Conservation (phyloP, 306 rosid species). For the Oxytropis ochrocephala region DNA sequence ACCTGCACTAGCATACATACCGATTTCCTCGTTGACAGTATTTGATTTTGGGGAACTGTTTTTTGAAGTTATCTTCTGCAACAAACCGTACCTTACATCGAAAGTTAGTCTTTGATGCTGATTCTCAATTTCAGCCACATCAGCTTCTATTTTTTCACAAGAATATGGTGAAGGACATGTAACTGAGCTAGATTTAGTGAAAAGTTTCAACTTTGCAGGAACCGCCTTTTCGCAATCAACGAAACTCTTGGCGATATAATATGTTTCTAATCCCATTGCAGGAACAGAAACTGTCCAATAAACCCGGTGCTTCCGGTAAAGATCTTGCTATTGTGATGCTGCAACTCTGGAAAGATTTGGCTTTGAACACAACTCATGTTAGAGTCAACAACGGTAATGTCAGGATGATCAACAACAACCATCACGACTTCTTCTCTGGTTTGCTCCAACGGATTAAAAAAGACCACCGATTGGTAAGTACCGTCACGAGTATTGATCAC, state of each 20-base stretch:
- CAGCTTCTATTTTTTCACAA: constrained; percentile 48
- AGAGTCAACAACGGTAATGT: constrained; percentile 66
- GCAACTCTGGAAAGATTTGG: constrained; percentile 85
- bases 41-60: constrained; percentile 28
- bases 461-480: constrained; percentile 53
- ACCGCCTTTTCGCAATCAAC: constrained; percentile 65
- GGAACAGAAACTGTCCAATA: constrained; percentile 82
- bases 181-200: constrained; percentile 44
- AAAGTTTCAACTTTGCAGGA: constrained; percentile 62
- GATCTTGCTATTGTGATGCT: constrained; percentile 54
- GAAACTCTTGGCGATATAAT: constrained; percentile 59
- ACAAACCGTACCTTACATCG: constrained; percentile 57
- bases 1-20: constrained; percentile 68
- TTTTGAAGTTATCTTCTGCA: constrained; percentile 58
- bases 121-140: constrained; percentile 63
- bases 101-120: constrained; percentile 68
- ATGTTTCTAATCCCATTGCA: constrained; percentile 82
- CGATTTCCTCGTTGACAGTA: constrained; percentile 76
- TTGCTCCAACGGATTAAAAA: constrained; percentile 80
- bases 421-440: constrained; percentile 87
- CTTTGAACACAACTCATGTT: constrained; percentile 75
- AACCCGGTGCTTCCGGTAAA: constrained; percentile 79
- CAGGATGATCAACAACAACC: constrained; percentile 70
- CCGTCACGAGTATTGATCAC: constrained; percentile 54
- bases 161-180: constrained; percentile 70